Conservation (phyloP, 1,284 basidiomycete genomes). For the Melampsora americana region DNA sequence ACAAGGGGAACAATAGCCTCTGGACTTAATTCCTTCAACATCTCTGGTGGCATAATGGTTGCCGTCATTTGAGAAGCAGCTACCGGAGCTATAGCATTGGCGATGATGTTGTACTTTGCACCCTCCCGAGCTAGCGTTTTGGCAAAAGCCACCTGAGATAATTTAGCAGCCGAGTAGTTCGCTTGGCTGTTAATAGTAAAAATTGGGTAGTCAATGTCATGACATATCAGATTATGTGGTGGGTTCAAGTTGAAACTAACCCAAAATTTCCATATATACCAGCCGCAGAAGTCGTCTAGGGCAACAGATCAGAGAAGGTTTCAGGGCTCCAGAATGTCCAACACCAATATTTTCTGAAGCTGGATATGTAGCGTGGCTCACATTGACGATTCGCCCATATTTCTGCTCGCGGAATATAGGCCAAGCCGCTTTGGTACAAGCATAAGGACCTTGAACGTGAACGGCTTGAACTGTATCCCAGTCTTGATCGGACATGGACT, state of each 20-base stretch:
- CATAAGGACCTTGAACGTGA: conserved; percentile 89
- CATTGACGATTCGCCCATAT: conserved; percentile 84
- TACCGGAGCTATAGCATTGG: conserved; percentile 84
- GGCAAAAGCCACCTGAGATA: conserved; percentile 84
- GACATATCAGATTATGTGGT: not conserved
- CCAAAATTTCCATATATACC: conserved; percentile 67
- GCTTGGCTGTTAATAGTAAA: conserved; percentile 89
- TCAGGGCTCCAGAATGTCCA: not conserved
- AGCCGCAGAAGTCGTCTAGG: conserved; percentile 73
- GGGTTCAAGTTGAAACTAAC: conserved; percentile 46
- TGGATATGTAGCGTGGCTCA: conserved; percentile 28
- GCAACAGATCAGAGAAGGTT: not conserved
- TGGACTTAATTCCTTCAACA: conserved; percentile 88
- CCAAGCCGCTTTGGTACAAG: conserved; percentile 96
- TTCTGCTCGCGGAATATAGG: conserved; percentile 77
- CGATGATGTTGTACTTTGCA: conserved; percentile 85
- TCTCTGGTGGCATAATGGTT: conserved; percentile 93
- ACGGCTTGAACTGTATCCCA: conserved; percentile 77
- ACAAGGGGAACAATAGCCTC: conserved; percentile 92
- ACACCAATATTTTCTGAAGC: not conserved
- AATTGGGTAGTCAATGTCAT: not conserved
- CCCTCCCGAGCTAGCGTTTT: conserved; percentile 81
- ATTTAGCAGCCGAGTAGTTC: conserved; percentile 65
- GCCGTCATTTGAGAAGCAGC: conserved; percentile 56
- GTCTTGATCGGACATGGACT: conserved; percentile 56